Percentiles rank a stretch among this genome's conserved stretches.
phyloP scores from a whole-genome alignment of 345 rosid genomes.

The Excoecaria agallocha region DNA sequence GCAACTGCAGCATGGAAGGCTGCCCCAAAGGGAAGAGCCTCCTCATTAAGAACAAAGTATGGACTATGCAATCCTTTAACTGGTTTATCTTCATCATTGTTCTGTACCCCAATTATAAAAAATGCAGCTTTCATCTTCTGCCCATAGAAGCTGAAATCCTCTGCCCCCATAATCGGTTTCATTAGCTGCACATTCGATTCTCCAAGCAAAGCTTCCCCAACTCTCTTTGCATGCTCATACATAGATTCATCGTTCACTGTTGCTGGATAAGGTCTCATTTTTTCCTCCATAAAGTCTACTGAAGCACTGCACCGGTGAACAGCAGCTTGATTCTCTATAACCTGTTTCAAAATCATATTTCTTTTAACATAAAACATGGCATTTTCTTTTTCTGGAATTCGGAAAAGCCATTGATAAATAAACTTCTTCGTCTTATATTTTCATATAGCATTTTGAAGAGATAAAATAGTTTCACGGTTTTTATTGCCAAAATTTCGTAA shows the following conservation, averaged over 20 bases:
- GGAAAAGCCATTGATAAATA: no score
- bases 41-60: constrained; percentile 43
- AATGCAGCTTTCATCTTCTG: constrained; percentile 46
- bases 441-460: neutral
- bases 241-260: constrained; percentile 24
- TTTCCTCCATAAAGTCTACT: constrained; percentile 45
- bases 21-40: constrained; percentile 51
- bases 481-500: neutral
- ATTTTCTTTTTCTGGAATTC: no score
- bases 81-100: constrained; percentile 15
- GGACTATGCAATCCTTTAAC: constrained; percentile 35
- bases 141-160: no score
- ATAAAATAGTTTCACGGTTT: neutral
- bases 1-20: constrained; percentile 62
- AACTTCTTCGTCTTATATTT: no score
- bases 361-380: no score
- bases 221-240: constrained; percentile 43
- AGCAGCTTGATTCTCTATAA: constrained; percentile 44
- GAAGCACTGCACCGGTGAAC: constrained; percentile 50
- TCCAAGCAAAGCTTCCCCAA: constrained; percentile 44
- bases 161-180: constrained; percentile 46
- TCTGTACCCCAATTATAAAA: constrained; percentile 36
- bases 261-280: constrained; percentile 41
- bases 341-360: constrained; percentile 20
- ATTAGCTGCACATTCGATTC: constrained; percentile 34